Evolutionary conservation across 1,284 basidiomycete species (phyloP).

Genomic region (Ceratobasidium papillatum): DNA sequence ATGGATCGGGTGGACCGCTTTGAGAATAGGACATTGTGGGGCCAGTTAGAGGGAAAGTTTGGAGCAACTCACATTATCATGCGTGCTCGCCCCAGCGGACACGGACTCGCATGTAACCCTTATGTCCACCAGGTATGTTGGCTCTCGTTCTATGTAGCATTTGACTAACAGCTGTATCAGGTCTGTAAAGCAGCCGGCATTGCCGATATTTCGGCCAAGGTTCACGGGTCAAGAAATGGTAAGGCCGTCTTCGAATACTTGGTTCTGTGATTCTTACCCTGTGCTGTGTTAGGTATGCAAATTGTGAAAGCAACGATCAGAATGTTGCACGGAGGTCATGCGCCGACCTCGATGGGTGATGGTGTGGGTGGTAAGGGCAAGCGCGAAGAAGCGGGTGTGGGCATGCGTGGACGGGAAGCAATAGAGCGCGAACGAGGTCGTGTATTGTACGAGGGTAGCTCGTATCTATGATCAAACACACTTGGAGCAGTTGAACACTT

Average conservation of each 20-base stretch:
- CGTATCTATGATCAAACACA: slow-evolving; percentile 51
- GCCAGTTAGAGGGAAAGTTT: slow-evolving; percentile 84
- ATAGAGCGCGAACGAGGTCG: slow-evolving; percentile 78
- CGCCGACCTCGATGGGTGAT: slow-evolving; percentile 78
- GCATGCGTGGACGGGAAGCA: slow-evolving; percentile 68
- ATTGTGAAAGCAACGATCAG: slow-evolving; percentile 64
- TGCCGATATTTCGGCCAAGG: slow-evolving; percentile 92
- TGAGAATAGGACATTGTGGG: slow-evolving; percentile 91
- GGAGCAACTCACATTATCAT: slow-evolving; percentile 86
- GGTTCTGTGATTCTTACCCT: not conserved
- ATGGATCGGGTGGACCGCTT: slow-evolving; percentile 93
- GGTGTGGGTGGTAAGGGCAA: slow-evolving; percentile 75
- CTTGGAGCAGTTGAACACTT: not conserved
- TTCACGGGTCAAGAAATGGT: slow-evolving; percentile 87
- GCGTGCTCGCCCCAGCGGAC: slow-evolving; percentile 90
- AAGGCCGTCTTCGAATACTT: not conserved
- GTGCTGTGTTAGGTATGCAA: slow-evolving; percentile 40
- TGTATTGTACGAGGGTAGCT: slow-evolving; percentile 67
- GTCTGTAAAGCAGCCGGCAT: slow-evolving; percentile 93
- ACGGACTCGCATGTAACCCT: slow-evolving; percentile 91
- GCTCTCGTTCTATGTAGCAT: not conserved
- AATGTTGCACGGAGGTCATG: slow-evolving; percentile 75
- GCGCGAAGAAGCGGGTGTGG: slow-evolving; percentile 72
- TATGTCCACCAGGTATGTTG: slow-evolving; percentile 69
- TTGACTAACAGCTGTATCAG: slow-evolving; percentile 50